Evolutionary conservation across 768 basidiomycete species (phyloP).

Genomic region (Psilocybe sp.): DNA sequence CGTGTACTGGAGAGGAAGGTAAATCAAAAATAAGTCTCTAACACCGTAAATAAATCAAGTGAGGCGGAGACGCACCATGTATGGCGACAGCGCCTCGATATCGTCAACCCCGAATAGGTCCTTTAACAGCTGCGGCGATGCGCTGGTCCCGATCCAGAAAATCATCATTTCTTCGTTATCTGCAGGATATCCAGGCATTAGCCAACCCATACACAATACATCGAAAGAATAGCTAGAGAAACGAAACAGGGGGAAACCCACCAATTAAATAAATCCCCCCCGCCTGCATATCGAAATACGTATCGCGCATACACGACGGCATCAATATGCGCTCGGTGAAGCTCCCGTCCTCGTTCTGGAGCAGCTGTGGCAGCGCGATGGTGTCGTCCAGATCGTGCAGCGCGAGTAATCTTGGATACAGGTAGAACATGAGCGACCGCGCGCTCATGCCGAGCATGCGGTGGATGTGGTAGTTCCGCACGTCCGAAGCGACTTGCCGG

Average conservation of each 20-base stretch:
- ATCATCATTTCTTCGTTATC: constrained; percentile 48
- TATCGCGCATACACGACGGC: constrained; percentile 78
- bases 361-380: constrained; percentile 62
- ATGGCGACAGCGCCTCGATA: constrained; percentile 61
- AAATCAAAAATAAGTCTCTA: background rate
- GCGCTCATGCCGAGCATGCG: constrained; percentile 69
- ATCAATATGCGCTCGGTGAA: constrained; percentile 56
- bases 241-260: constrained; percentile 32
- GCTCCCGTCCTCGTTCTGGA: constrained; percentile 21
- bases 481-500: constrained; percentile 88
- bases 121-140: constrained; percentile 74
- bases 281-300: constrained; percentile 84
- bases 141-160: constrained; percentile 86
- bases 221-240: background rate
- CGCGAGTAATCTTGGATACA: constrained; percentile 88
- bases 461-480: constrained; percentile 83
- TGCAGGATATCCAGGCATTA: background rate
- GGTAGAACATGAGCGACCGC: constrained; percentile 65
- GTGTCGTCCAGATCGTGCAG: constrained; percentile 79
- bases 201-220: background rate
- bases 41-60: background rate
- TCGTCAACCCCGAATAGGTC: constrained; percentile 89
- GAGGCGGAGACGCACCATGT: constrained; percentile 59
- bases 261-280: constrained; percentile 93
- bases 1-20: constrained; percentile 42